Evolutionary conservation across 2,329 filamentous ascomycete genomes (phyloP).

Genomic region (Septoria linicola): DNA sequence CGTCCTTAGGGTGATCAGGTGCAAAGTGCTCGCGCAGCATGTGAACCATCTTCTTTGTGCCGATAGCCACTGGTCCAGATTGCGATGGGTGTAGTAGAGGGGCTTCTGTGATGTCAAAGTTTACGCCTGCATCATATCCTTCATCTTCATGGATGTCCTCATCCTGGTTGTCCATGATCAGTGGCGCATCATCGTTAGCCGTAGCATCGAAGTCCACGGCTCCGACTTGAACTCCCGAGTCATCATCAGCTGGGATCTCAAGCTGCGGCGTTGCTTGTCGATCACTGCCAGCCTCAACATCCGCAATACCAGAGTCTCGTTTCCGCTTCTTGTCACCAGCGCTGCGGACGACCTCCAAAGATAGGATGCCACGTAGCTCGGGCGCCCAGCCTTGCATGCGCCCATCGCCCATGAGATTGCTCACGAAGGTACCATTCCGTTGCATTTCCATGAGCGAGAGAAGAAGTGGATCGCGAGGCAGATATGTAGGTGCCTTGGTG

Average conservation of each 20-base stretch:
- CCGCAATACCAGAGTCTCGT: slow-evolving; percentile 81
- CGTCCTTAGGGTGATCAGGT: slow-evolving; percentile 53
- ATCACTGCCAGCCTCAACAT: slow-evolving; percentile 58
- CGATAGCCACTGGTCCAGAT: slow-evolving; percentile 80
- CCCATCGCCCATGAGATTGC: slow-evolving; percentile 78
- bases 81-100: slow-evolving; percentile 78
- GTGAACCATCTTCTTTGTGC: slow-evolving; percentile 94
- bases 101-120: slow-evolving; percentile 74
- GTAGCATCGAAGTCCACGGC: slow-evolving; percentile 28
- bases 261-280: slow-evolving; percentile 31
- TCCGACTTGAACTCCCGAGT: slow-evolving; percentile 32
- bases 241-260: slow-evolving; percentile 36
- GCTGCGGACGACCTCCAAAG: slow-evolving; percentile 74
- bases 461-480: slow-evolving; percentile 83
- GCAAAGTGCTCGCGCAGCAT: slow-evolving; percentile 81
- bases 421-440: slow-evolving; percentile 84
- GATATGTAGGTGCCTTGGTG: slow-evolving; percentile 74
- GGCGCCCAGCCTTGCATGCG: slow-evolving; percentile 77
- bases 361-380: slow-evolving; percentile 89
- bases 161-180: slow-evolving; percentile 24
- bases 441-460: slow-evolving; percentile 90
- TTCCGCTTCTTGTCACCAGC: slow-evolving; percentile 87
- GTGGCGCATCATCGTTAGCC: slow-evolving; percentile 35
- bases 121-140: slow-evolving; percentile 27
- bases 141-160: slow-evolving; percentile 29